Evolutionary conservation across 352 stramenopile species (phyloP).

Genomic region (Phytophthora macrochlamydospora): DNA sequence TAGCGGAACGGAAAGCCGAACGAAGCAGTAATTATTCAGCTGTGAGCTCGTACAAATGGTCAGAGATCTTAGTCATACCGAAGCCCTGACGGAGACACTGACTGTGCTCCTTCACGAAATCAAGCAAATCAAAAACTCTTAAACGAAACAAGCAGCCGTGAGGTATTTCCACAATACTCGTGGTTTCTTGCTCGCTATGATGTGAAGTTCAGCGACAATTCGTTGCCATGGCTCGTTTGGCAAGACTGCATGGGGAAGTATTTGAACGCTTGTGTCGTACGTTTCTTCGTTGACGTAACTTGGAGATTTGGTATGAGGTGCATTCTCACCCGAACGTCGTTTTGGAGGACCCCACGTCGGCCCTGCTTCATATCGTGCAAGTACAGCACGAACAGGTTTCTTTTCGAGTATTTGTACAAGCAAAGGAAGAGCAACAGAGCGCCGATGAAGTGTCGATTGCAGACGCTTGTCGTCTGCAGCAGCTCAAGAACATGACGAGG

Average conservation of each 20-base stretch:
- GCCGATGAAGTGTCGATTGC: neutral
- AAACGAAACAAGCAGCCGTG: neutral
- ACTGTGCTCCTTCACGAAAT: constrained; percentile 6
- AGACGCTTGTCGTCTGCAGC: too few species aligned
- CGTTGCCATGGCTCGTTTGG: constrained; percentile 4
- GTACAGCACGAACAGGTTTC: constrained; percentile 1
- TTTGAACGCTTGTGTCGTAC: neutral
- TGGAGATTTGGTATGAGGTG: constrained; percentile 10
- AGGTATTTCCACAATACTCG: neutral
- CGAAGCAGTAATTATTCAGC: constrained; percentile 5
- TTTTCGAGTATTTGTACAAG: constrained; percentile 3
- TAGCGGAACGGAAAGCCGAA: constrained; percentile 1
- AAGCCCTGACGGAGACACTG: constrained; percentile 1
- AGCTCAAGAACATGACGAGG: too few species aligned
- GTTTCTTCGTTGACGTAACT: constrained; percentile 7
- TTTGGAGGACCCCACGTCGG: constrained; percentile 9
- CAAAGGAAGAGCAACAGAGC: neutral
- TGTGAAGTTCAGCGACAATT: neutral
- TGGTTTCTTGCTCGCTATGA: constrained; percentile 10
- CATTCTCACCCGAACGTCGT: constrained; percentile 6
- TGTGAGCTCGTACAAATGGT: neutral
- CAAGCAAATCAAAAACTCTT: constrained; percentile 3
- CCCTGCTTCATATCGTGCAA: constrained; percentile 10
- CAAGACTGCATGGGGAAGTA: constrained; percentile 5
- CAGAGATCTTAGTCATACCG: neutral